Percentiles rank a stretch among this genome's conserved stretches.
These are phyloP conservation scores for Zizania palustris DNA, from an alignment of 202 grass and related monocot genomes.

Conservation along the genomic window DNA sequence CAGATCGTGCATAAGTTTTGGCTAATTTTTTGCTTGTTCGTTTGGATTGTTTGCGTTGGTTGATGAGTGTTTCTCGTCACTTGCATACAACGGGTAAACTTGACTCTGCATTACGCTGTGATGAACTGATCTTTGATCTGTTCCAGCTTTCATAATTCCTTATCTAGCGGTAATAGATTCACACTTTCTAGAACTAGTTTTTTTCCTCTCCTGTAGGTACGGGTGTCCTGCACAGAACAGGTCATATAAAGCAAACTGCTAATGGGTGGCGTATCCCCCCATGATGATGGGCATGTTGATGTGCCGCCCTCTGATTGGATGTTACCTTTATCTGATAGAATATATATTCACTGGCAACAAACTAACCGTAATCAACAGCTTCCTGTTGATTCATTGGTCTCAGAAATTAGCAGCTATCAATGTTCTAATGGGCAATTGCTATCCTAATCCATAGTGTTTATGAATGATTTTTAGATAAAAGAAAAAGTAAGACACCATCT, in stretches of 20 bases:
- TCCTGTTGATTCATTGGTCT: background rate
- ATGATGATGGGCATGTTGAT: background rate
- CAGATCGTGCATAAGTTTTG: background rate
- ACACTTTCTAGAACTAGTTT: slow-evolving; percentile 39
- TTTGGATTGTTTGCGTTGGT: background rate
- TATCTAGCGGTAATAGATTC: background rate
- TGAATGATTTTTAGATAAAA: no score
- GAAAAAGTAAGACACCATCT: no score
- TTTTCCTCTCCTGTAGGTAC: background rate
- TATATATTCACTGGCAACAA: background rate
- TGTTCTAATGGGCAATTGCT: no score
- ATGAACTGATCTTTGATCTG: slow-evolving; percentile 28
- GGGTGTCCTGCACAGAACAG: background rate
- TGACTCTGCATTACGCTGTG: slow-evolving; percentile 10
- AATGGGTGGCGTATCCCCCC: background rate
- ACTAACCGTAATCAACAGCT: background rate
- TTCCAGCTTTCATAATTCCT: slow-evolving; percentile 3
- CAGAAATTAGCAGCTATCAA: background rate
- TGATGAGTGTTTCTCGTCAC: slow-evolving; percentile 1
- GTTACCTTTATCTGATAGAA: background rate
- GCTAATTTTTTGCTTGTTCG: slow-evolving; percentile 23
- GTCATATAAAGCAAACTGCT: background rate
- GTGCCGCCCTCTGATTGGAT: background rate
- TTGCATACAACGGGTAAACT: background rate
- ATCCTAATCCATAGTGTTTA: no score